phyloP scores from a whole-genome alignment of 345 rosid species.

The Leavenworthia alabamica region DNA sequence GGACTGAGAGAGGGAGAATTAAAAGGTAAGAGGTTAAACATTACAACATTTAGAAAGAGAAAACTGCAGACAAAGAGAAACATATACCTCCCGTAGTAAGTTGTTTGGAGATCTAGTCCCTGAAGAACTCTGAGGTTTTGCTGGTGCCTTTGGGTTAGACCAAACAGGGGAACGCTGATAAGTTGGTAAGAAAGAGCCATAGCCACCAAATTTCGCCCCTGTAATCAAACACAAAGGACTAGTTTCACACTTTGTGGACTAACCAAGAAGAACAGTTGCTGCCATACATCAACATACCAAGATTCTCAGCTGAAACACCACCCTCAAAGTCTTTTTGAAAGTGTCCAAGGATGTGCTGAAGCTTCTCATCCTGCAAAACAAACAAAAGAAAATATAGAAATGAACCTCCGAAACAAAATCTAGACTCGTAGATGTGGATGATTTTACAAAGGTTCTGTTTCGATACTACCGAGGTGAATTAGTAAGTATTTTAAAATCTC shows the following conservation, averaged over 20 bases:
- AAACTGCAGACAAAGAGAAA: not conserved
- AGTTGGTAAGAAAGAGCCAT: conserved; percentile 90
- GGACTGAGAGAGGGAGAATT: conserved; percentile 12
- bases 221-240: conserved; percentile 31
- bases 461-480: conserved; percentile 5
- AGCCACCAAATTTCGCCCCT: conserved; percentile 96
- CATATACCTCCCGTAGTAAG: conserved; percentile 58
- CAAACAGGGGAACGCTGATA: conserved; percentile 71
- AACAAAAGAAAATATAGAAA: conserved; percentile 10
- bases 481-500: not conserved
- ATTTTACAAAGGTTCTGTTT: not conserved
- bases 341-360: conserved; percentile 86
- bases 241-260: conserved; percentile 25
- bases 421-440: not conserved
- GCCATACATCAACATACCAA: conserved; percentile 57
- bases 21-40: conserved; percentile 12
- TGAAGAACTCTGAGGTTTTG: conserved; percentile 40
- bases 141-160: conserved; percentile 54
- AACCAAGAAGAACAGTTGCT: conserved; percentile 28
- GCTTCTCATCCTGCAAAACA: conserved; percentile 73
- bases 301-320: conserved; percentile 85
- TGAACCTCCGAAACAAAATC: not conserved
- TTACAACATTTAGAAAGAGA: not conserved
- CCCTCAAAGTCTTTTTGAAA: conserved; percentile 98
- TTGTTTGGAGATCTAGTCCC: conserved; percentile 54